Base-by-base conservation (phyloP, 148 eudicot genomes). In the Hydrangea macrophylla region DNA sequence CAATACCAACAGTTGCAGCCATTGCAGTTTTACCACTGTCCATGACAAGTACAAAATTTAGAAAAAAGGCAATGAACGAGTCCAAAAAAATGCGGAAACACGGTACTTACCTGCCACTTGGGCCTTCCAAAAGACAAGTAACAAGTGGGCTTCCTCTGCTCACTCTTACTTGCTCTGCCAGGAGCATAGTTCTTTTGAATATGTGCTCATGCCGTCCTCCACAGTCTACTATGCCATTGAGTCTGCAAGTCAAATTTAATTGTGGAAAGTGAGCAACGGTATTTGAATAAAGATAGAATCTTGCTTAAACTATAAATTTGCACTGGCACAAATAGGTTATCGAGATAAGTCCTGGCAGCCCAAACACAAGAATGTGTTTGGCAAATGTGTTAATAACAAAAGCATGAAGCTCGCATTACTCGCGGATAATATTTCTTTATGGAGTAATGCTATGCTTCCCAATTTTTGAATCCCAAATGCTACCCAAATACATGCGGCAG, bases 1-100 rank as follows among this genome's bases (percentile, higher is more conserved):
- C 89, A 67, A 94, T 87, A 69, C 99, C 99, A 78, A 91, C 85
- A 57, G 90, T 87, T 60, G 99, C 93, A 54, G 99, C 97, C 93
- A 94, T 81, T 62, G 99, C 91, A 64, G 85, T 94, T 85, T 94
- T 94, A 50, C 97, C 98, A 81, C 98, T 94, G 79, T 56, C 71
- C 62, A 71, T 35, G 30, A 30, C 11, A 69, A 55, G 40, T 17
- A 71, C 31, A 55, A n/a, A n/a, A 56, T 76, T 60, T 62, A 31
- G 44, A 31, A 9, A 45, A 57, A 50, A 55, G 11, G 26, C 12
- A 33, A 32, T 54, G 15, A 55, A 44, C n/a, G 11, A 7, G 6
- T 22, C 17, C 39, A 60, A 60, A 9, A 33, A 72, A 31, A 42
- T 42, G 50, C 42, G 20, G 22, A 54, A 32, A 54, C 15, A 61